Percentiles rank a stretch among this genome's conserved stretches.
Evolutionary conservation across 2,329 filamentous ascomycete species (phyloP).

Genomic region (Chalara sp.): DNA sequence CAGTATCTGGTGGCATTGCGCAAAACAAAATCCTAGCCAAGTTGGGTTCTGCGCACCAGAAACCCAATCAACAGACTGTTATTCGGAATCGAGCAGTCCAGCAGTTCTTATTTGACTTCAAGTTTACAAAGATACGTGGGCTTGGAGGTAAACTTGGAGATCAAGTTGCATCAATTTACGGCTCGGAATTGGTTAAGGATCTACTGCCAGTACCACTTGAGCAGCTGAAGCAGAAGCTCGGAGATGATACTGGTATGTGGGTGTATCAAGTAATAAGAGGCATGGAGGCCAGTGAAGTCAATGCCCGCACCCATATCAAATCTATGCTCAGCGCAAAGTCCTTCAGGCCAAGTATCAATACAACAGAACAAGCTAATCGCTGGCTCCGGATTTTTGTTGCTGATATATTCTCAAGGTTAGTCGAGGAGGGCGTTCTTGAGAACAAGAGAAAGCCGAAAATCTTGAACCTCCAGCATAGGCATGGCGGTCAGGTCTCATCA

Average conservation of each 20-base stretch:
- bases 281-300: conserved; percentile 82
- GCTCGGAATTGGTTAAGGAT: conserved; percentile 72
- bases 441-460: conserved; percentile 81
- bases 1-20: conserved; percentile 83
- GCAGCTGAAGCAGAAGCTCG: conserved; percentile 69
- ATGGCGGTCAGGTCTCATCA: conserved; percentile 66
- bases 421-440: conserved; percentile 85
- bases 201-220: conserved; percentile 66
- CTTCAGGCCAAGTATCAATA: conserved; percentile 78
- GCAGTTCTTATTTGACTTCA: conserved; percentile 75
- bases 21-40: conserved; percentile 95
- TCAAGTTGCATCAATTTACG: conserved; percentile 73
- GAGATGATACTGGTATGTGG: conserved; percentile 81
- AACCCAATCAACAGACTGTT: conserved; percentile 92
- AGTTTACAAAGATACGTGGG: conserved; percentile 91
- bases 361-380: conserved; percentile 66
- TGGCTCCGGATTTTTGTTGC: conserved; percentile 91
- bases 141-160: conserved; percentile 93
- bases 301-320: conserved; percentile 86
- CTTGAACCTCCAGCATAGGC: conserved; percentile 76
- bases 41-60: conserved; percentile 83
- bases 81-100: conserved; percentile 77
- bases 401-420: conserved; percentile 82
- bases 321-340: conserved; percentile 97
- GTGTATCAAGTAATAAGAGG: conserved; percentile 80